phyloP scores from a whole-genome alignment of 352 stramenopile genomes.

The Phytopythium cucurbitacearum region DNA sequence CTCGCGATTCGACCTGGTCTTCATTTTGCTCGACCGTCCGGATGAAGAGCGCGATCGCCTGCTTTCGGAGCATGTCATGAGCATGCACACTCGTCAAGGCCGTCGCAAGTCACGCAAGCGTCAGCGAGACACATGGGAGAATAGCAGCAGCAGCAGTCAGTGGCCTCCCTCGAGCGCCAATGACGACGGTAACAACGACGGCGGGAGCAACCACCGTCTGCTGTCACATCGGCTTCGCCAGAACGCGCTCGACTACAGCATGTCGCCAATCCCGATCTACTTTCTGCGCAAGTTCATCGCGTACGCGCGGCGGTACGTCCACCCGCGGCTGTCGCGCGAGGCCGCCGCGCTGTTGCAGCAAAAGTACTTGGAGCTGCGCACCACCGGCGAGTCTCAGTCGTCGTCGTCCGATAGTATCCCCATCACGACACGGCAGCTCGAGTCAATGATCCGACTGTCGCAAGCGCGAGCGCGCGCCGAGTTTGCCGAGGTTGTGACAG shows the following conservation, averaged over 20 bases:
- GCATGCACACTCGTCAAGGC: conserved; percentile 45
- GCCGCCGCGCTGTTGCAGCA: conserved; percentile 69
- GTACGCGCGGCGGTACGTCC: conserved; percentile 94
- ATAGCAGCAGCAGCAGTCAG: conserved; percentile 7
- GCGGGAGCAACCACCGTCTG: conserved; percentile 11
- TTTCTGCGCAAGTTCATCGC: conserved; percentile 97
- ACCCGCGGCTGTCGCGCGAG: conserved; percentile 76
- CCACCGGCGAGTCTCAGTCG: conserved; percentile 36
- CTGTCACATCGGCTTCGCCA: conserved; percentile 49
- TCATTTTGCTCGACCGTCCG: conserved; percentile 94
- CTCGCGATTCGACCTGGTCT: conserved; percentile 97
- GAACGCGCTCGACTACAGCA: conserved; percentile 43
- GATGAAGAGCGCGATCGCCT: conserved; percentile 91
- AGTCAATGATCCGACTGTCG: conserved; percentile 89
- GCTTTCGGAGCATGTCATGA: conserved; percentile 96
- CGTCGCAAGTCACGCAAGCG: conserved; percentile 30
- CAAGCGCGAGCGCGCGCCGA: conserved; percentile 94
- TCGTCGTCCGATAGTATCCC: conserved; percentile 57
- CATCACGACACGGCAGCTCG: conserved; percentile 96
- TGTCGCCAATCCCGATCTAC: conserved; percentile 52
- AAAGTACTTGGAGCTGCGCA: conserved; percentile 88
- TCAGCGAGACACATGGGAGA: conserved; percentile 10
- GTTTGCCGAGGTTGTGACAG: conserved; percentile 90
- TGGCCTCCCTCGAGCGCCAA: conserved; percentile 18
- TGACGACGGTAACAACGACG: conserved; percentile 3